phyloP scores from a whole-genome alignment of 1,284 basidiomycete species.

The Boletellus deceptivus region DNA sequence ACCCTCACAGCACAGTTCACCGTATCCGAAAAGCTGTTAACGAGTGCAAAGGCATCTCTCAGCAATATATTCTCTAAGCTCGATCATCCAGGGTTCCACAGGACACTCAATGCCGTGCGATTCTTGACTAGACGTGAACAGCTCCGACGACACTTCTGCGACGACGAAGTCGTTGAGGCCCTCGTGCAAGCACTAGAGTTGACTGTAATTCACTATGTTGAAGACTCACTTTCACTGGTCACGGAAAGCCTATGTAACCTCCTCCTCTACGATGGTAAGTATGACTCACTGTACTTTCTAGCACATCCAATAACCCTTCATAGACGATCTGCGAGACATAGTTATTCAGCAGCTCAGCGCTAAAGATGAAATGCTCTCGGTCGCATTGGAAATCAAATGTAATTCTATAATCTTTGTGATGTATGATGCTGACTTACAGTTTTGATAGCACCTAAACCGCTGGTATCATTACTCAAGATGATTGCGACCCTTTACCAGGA shows the following conservation, averaged over 20 bases:
- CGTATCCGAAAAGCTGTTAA: not conserved
- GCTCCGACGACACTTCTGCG: not conserved
- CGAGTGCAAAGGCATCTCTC: not conserved
- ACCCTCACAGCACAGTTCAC: not conserved
- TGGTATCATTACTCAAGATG: conserved; percentile 7
- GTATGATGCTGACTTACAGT: not conserved
- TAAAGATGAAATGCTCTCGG: no score
- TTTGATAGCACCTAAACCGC: not conserved
- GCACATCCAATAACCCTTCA: not conserved
- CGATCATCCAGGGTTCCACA: not conserved
- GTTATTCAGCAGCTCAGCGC: not conserved
- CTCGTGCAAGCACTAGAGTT: conserved; percentile 2
- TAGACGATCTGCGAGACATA: not conserved
- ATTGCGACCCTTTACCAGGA: conserved; percentile 3
- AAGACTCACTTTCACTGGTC: not conserved
- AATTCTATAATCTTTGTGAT: no score
- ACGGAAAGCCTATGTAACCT: conserved; percentile 3
- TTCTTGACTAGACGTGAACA: not conserved
- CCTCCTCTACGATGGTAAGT: conserved; percentile 4
- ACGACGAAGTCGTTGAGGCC: not conserved
- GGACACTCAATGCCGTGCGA: not conserved
- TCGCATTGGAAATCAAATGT: no score
- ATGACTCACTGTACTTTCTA: no score
- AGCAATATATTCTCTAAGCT: not conserved
- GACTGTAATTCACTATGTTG: not conserved